Percentiles rank a stretch among this genome's conserved stretches.
These are phyloP conservation scores for Trametes hirsuta DNA, from an alignment of 1,284 basidiomycete species.

Conservation along the genomic window DNA sequence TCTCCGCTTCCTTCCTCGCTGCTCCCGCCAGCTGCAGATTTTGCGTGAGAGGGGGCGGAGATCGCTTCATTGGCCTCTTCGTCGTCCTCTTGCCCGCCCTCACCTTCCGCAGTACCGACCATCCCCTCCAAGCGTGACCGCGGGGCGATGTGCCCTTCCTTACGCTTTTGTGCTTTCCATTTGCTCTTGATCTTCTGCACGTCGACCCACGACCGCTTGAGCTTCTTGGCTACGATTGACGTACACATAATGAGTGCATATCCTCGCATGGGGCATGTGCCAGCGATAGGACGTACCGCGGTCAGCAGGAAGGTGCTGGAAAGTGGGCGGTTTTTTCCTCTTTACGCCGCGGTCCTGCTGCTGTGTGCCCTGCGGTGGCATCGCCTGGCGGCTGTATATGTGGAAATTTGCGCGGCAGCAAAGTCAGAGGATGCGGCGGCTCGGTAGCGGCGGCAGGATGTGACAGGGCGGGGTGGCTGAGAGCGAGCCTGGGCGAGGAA, in stretches of 20 bases:
- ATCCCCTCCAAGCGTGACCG: conserved; percentile 22
- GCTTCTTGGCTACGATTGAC: conserved; percentile 57
- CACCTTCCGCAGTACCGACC: conserved; percentile 15
- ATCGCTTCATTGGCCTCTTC: conserved; percentile 9
- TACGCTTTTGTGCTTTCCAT: conserved; percentile 78
- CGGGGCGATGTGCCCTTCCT: conserved; percentile 46
- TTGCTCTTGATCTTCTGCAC: conserved; percentile 74
- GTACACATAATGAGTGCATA: conserved; percentile 2
- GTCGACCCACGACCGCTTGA: conserved; percentile 76
- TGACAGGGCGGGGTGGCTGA: conserved; percentile 1
- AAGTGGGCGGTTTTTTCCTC: conserved; percentile 67
- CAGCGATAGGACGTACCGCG: conserved; percentile 50
- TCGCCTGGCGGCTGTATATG: background rate
- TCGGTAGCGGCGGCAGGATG: conserved; percentile 7
- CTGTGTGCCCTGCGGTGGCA: background rate
- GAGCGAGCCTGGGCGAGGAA: conserved; percentile 1
- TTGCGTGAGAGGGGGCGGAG: conserved; percentile 4
- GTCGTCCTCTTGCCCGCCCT: conserved; percentile 10
- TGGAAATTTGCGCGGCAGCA: background rate
- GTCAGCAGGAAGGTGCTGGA: conserved; percentile 63
- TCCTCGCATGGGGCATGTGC: background rate
- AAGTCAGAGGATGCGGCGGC: background rate
- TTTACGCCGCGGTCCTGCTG: conserved; percentile 37
- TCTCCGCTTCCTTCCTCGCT: conserved; percentile 25
- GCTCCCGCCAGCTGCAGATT: conserved; percentile 1